Evolutionary conservation across 2,329 filamentous ascomycete species (phyloP).

Genomic region (Coniochaeta ligniaria): DNA sequence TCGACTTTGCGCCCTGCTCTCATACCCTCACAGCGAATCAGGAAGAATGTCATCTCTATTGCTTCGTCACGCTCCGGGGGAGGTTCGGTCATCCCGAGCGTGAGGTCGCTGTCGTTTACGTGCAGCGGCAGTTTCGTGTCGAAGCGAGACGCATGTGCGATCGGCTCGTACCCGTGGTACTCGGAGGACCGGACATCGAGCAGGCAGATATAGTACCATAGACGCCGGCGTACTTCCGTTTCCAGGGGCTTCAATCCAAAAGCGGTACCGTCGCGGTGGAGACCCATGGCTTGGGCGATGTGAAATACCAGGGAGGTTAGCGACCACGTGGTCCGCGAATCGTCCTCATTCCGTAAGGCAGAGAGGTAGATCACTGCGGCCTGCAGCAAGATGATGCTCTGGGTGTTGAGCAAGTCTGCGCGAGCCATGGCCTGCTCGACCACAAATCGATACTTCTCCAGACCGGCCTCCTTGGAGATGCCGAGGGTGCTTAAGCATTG

Average conservation of each 20-base stretch:
- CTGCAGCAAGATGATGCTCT: constrained; percentile 50
- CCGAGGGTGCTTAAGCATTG: constrained; percentile 29
- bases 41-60: constrained; percentile 40
- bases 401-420: constrained; percentile 49
- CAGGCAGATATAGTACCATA: constrained; percentile 55
- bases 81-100: constrained; percentile 35
- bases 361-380: constrained; percentile 50
- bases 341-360: constrained; percentile 37
- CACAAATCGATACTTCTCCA: constrained; percentile 42
- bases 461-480: constrained; percentile 32
- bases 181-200: constrained; percentile 50
- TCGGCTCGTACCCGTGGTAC: constrained; percentile 35
- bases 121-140: constrained; percentile 43
- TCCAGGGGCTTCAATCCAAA: constrained; percentile 48
- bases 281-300: constrained; percentile 51
- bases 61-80: constrained; percentile 40
- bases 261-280: constrained; percentile 48
- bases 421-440: constrained; percentile 50
- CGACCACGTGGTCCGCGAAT: constrained; percentile 51
- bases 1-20: constrained; percentile 20
- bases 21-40: constrained; percentile 27
- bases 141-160: constrained; percentile 29
- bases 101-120: constrained; percentile 40
- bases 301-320: constrained; percentile 50
- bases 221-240: constrained; percentile 49